phyloP scores from a whole-genome alignment of 495 filamentous ascomycete genomes.

The Pseudevernia furfuracea region DNA sequence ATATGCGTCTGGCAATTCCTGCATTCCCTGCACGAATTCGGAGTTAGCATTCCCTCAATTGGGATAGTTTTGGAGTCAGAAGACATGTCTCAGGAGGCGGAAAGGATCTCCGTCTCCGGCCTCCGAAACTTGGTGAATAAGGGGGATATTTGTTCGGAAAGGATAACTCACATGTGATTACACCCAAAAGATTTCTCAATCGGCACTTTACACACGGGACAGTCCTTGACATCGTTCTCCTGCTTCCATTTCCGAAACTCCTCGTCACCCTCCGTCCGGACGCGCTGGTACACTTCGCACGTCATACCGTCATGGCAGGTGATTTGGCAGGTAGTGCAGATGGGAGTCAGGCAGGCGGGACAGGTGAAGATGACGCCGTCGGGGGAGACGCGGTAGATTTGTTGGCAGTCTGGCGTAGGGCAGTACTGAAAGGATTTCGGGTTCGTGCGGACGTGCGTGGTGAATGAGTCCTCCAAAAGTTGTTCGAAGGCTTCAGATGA shows the following conservation, averaged over 20 bases:
- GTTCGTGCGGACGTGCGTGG: conserved; percentile 31
- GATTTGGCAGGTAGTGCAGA: conserved; percentile 36
- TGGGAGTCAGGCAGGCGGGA: conserved; percentile 29
- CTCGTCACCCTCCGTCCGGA: conserved; percentile 26
- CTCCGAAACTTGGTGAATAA: too few relatives aligned
- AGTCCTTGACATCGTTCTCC: conserved; percentile 27
- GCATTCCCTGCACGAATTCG: too few relatives aligned
- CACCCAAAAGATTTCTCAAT: conserved; percentile 35
- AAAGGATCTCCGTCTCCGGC: too few relatives aligned
- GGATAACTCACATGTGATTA: conserved; percentile 37
- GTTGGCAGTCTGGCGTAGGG: conserved; percentile 35
- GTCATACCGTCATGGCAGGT: conserved; percentile 31
- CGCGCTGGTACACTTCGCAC: conserved; percentile 33
- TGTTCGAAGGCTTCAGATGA: conserved; percentile 31
- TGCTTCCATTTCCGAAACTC: conserved; percentile 24
- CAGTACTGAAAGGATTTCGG: conserved; percentile 35
- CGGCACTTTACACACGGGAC: conserved; percentile 27
- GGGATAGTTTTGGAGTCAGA: too few relatives aligned
- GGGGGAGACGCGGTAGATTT: conserved; percentile 33
- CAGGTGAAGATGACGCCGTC: conserved; percentile 30
- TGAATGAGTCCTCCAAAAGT: conserved; percentile 34
- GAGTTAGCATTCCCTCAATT: too few relatives aligned
- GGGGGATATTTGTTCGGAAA: too few relatives aligned
- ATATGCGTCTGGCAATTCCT: conserved; percentile 30
- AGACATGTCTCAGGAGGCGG: too few relatives aligned